These are phyloP conservation scores for Paramarasmius palmivorus DNA, from an alignment of 1,284 basidiomycete species.

Conservation along the genomic window DNA sequence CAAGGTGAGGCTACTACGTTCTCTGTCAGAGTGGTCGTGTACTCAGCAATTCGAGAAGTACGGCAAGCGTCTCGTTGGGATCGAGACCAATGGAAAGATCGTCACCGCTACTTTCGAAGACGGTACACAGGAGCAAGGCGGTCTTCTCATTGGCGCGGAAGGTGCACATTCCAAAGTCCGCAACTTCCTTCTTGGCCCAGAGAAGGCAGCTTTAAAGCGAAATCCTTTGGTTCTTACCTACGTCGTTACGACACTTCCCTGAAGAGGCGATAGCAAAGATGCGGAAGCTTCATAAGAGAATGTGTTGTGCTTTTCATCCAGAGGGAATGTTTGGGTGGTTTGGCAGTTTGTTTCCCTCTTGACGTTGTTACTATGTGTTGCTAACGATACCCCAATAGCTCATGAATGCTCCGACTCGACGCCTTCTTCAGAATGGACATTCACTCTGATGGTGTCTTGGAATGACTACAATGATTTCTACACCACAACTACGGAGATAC, in stretches of 20 bases:
- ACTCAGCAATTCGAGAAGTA: neutral
- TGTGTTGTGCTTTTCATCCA: neutral
- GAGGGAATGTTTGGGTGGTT: neutral
- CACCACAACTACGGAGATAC: neutral
- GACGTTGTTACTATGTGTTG: too few relatives aligned
- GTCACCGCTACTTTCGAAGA: slow-evolving; percentile 5
- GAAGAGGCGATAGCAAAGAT: neutral
- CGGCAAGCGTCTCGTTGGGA: neutral
- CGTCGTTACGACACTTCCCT: neutral
- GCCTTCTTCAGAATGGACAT: neutral
- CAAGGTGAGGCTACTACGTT: neutral
- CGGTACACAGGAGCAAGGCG: neutral
- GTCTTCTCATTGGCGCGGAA: slow-evolving; percentile 5
- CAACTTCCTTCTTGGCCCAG: slow-evolving; percentile 4
- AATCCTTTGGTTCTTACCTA: neutral
- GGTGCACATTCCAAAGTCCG: slow-evolving; percentile 8
- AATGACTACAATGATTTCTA: neutral
- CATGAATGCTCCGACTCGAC: neutral
- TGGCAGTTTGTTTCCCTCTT: slow-evolving; percentile 1
- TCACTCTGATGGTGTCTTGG: neutral
- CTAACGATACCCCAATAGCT: too few relatives aligned
- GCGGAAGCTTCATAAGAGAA: neutral
- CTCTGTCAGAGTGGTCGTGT: too few relatives aligned
- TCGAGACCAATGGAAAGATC: neutral
- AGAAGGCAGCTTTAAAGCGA: slow-evolving; percentile 2